Evolutionary conservation across 2,329 filamentous ascomycete genomes (phyloP).

Genomic region (Talaromyces albobiverticillius): DNA sequence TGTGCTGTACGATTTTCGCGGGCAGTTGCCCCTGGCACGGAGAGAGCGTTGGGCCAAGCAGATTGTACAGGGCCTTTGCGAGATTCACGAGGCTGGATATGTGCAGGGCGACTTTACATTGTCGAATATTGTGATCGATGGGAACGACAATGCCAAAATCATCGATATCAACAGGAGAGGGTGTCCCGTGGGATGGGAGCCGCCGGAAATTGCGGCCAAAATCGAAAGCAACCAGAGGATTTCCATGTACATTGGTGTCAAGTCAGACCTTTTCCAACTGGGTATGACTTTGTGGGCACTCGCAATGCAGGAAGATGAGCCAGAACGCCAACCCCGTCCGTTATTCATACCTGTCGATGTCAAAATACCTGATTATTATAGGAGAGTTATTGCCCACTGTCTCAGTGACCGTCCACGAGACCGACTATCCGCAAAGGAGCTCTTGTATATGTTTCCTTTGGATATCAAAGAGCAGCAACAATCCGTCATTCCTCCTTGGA

Average conservation of each 20-base stretch:
- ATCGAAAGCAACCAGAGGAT: conserved; percentile 88
- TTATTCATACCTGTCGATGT: conserved; percentile 52
- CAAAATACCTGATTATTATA: conserved; percentile 73
- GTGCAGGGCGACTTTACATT: conserved; percentile 97
- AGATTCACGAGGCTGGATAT: conserved; percentile 93
- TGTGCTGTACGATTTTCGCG: conserved; percentile 75
- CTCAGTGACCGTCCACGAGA: conserved; percentile 70
- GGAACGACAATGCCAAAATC: conserved; percentile 81
- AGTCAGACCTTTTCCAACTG: conserved; percentile 92
- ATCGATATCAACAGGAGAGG: conserved; percentile 97
- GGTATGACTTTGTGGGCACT: conserved; percentile 97
- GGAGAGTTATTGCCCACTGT: conserved; percentile 71
- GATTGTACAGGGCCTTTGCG: conserved; percentile 82
- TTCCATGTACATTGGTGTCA: conserved; percentile 96
- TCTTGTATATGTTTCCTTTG: conserved; percentile 67
- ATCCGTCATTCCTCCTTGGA: conserved; percentile 9
- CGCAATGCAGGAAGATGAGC: conserved; percentile 83
- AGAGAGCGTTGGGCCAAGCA: conserved; percentile 87
- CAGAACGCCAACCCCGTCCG: conserved; percentile 73
- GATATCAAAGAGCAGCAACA: conserved; percentile 11
- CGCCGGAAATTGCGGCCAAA: conserved; percentile 81
- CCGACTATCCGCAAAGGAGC: conserved; percentile 68
- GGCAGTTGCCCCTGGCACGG: conserved; percentile 63
- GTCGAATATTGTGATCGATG: conserved; percentile 93
- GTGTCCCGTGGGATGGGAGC: conserved; percentile 97